phyloP scores from a whole-genome alignment of 176 grass and related monocot species.

The Raddia guianensis region DNA sequence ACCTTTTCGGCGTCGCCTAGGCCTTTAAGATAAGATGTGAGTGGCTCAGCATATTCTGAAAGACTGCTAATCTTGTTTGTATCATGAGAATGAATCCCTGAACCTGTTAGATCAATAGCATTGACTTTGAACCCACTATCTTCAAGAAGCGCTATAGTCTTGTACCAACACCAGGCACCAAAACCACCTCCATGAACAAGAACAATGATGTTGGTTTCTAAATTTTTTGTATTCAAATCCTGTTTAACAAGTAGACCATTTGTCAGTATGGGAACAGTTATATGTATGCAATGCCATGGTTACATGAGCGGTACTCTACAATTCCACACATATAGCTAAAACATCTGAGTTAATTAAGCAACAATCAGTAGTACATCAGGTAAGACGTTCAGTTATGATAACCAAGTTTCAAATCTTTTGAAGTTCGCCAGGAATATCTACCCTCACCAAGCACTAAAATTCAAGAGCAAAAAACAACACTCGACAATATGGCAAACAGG shows the following conservation, averaged over 20 bases:
- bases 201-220: conserved; percentile 85
- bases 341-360: conserved; percentile 9
- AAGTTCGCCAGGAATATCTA: background rate
- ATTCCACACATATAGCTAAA: background rate
- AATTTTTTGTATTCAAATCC: conserved; percentile 71
- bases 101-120: conserved; percentile 89
- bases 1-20: conserved; percentile 85
- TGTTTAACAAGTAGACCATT: conserved; percentile 42
- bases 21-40: conserved; percentile 71
- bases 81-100: conserved; percentile 84
- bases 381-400: background rate
- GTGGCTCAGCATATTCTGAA: conserved; percentile 75
- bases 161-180: conserved; percentile 99
- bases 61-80: conserved; percentile 80
- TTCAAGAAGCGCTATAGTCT: conserved; percentile 88
- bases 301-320: conserved; percentile 9
- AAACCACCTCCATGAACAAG: conserved; percentile 96
- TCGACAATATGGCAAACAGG: background rate
- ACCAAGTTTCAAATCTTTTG: background rate
- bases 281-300: background rate
- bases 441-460: background rate
- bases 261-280: background rate
- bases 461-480: conserved; percentile 18
- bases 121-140: conserved; percentile 91
- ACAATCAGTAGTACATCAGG: background rate